Evolutionary conservation across 495 filamentous ascomycete genomes (phyloP).

Genomic region (Patellaria atrata): DNA sequence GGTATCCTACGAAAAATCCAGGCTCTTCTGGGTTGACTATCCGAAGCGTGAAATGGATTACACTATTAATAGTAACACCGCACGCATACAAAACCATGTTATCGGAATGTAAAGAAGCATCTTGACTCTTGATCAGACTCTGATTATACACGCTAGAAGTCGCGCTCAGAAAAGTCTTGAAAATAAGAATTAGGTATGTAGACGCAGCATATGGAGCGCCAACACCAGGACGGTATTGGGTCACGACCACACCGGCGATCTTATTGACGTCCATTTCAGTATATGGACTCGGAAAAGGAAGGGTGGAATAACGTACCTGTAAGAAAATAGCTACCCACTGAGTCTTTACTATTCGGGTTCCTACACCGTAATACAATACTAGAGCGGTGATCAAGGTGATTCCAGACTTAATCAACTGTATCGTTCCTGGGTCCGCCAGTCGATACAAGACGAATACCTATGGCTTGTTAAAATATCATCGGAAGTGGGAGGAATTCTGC

Average conservation of each 20-base stretch:
- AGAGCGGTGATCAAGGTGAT: conserved; percentile 16
- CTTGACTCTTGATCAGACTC: conserved; percentile 13
- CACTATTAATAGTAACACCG: conserved; percentile 15
- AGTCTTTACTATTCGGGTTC: conserved; percentile 8
- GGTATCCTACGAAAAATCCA: conserved; percentile 18
- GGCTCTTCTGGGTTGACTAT: conserved; percentile 18
- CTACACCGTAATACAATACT: conserved; percentile 11
- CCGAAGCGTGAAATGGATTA: conserved; percentile 17
- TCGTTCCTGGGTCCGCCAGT: conserved; percentile 18
- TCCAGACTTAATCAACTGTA: conserved; percentile 16
- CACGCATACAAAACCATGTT: conserved; percentile 20
- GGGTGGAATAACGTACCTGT: too few relatives aligned
- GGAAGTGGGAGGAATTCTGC: background rate
- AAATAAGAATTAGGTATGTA: conserved; percentile 14
- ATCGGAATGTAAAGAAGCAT: conserved; percentile 18
- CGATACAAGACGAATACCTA: conserved; percentile 16
- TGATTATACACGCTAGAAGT: conserved; percentile 22
- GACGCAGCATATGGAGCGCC: conserved; percentile 7
- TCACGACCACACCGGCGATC: background rate
- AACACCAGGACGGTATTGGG: background rate
- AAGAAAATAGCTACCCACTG: conserved; percentile 22
- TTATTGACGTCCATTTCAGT: background rate
- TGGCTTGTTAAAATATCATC: background rate
- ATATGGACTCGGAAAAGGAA: conserved; percentile 3
- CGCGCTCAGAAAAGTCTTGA: conserved; percentile 13